phyloP scores from a whole-genome alignment of 2,329 filamentous ascomycete species.

The Neophaeococcomyces aloes region DNA sequence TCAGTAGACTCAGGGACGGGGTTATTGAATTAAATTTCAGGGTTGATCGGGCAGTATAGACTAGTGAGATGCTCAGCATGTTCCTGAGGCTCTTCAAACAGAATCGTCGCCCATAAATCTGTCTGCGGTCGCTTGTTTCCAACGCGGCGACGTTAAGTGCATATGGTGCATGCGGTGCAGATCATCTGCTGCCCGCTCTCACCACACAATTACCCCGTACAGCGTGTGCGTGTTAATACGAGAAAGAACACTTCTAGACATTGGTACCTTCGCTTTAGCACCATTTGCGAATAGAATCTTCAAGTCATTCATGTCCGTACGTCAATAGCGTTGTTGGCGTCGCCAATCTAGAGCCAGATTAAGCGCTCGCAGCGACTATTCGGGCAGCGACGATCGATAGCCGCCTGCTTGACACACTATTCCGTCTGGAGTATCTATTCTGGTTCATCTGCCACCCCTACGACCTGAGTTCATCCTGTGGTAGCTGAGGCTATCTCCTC shows the following conservation, averaged over 20 bases:
- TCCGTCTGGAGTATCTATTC: not conserved
- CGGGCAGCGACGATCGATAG: conserved; percentile 6
- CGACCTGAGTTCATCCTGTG: not conserved
- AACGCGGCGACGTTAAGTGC: too few relatives aligned
- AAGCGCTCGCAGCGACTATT: conserved; percentile 6
- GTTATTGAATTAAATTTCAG: too few relatives aligned
- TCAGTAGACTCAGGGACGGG: too few relatives aligned
- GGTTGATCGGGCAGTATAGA: too few relatives aligned
- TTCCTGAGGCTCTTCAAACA: too few relatives aligned
- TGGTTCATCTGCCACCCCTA: not conserved
- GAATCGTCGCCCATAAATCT: too few relatives aligned
- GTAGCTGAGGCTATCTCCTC: not conserved
- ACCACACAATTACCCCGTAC: too few relatives aligned
- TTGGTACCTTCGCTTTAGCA: not conserved
- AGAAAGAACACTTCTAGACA: not conserved
- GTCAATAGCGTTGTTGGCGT: conserved; percentile 6
- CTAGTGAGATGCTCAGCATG: too few relatives aligned
- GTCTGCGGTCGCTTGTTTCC: too few relatives aligned
- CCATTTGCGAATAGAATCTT: conserved; percentile 1
- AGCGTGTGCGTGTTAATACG: too few relatives aligned
- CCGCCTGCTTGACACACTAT: conserved; percentile 4
- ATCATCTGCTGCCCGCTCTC: too few relatives aligned
- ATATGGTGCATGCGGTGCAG: too few relatives aligned
- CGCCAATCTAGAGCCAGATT: conserved; percentile 5
- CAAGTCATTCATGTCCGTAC: not conserved